A percentile compares a stretch with the other conserved stretches of the same genome.
phyloP scores from a whole-genome alignment of 139 green algal genomes.

The Chlamydomonas applanata region DNA sequence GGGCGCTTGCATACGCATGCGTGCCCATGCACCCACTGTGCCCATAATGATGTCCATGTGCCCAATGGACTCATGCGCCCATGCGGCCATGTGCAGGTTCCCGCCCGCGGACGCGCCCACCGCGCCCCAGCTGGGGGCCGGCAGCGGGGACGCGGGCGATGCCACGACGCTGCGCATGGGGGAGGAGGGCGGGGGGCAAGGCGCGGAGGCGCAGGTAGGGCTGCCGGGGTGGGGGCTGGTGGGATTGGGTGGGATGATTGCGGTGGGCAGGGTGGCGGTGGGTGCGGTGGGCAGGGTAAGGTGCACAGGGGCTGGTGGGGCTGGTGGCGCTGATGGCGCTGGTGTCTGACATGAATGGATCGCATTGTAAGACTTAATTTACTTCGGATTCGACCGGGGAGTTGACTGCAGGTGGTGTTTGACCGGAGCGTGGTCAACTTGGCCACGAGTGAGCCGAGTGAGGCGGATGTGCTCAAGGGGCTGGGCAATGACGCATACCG shows the following conservation, averaged over 20 bases:
- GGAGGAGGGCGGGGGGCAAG: background rate
- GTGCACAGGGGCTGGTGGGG: too few species aligned
- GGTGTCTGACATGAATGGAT: too few species aligned
- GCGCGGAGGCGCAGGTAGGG: background rate
- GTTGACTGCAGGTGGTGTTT: conserved; percentile 19
- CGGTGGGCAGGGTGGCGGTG: background rate
- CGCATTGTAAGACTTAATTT: too few species aligned
- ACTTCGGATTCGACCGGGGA: too few species aligned
- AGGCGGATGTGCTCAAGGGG: conserved; percentile 25
- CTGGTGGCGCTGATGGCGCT: too few species aligned
- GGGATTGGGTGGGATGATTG: background rate
- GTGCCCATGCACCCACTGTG: too few species aligned
- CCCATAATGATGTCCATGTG: too few species aligned
- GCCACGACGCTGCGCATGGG: background rate
- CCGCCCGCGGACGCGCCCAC: background rate
- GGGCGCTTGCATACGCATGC: background rate
- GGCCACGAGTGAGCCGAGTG: conserved; percentile 9
- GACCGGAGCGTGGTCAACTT: conserved; percentile 17
- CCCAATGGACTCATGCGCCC: background rate
- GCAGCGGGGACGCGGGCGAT: background rate
- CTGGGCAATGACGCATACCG: conserved; percentile 29
- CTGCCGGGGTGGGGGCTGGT: background rate
- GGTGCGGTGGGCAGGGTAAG: too few species aligned
- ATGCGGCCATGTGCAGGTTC: background rate
- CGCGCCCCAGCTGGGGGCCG: background rate